phyloP scores from a whole-genome alignment of 2,329 filamentous ascomycete species.

The Pseudogymnoascus sp. region DNA sequence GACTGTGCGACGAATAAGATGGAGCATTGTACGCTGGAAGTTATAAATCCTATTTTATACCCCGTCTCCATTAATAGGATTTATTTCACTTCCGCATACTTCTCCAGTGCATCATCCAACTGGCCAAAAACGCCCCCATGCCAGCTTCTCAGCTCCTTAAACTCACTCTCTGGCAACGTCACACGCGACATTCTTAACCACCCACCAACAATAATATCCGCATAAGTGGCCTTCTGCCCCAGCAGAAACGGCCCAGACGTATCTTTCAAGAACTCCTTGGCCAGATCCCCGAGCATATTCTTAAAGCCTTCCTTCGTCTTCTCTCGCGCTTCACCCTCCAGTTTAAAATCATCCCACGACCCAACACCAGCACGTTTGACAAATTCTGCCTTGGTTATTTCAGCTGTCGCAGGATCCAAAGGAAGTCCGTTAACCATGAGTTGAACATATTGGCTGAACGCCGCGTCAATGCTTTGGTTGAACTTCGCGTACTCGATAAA shows the following conservation, averaged over 20 bases:
- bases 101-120: conserved; percentile 14
- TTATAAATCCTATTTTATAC: neutral
- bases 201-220: conserved; percentile 36
- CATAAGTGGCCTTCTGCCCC: conserved; percentile 31
- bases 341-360: conserved; percentile 36
- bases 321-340: conserved; percentile 26
- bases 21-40: neutral
- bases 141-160: conserved; percentile 13
- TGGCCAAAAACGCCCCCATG: conserved; percentile 14
- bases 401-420: conserved; percentile 41
- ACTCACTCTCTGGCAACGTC: conserved; percentile 13
- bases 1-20: neutral
- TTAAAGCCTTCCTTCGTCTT: conserved; percentile 22
- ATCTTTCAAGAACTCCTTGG: conserved; percentile 28
- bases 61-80: neutral
- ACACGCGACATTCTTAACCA: conserved; percentile 32
- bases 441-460: conserved; percentile 40
- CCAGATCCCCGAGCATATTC: conserved; percentile 26
- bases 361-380: conserved; percentile 38
- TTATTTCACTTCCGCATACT: conserved; percentile 11
- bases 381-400: conserved; percentile 41
- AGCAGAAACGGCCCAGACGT: conserved; percentile 25
- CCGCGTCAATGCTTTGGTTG: conserved; percentile 47
- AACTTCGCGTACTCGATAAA: conserved; percentile 37
- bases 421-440: conserved; percentile 39